These are phyloP conservation scores for Stentor coeruleus DNA, from an alignment of 73 alveolate species.

Conservation along the genomic window DNA sequence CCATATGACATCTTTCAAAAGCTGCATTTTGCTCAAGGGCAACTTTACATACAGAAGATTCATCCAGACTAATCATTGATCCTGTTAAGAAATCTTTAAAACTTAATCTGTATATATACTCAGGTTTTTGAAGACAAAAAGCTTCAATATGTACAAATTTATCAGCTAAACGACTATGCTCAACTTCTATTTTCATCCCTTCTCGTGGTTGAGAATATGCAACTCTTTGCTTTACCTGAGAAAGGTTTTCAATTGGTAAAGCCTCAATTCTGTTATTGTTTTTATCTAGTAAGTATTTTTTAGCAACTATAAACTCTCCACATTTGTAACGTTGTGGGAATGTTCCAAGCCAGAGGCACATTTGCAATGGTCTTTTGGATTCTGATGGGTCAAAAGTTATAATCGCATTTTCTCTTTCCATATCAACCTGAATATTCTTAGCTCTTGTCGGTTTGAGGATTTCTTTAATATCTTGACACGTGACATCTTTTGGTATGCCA, in stretches of 20 bases:
- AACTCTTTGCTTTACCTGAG: not conserved
- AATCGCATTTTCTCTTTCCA: not conserved
- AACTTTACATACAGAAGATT: constrained; percentile 6
- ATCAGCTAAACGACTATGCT: not conserved
- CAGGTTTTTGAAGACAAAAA: constrained; percentile 11
- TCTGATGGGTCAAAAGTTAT: not conserved
- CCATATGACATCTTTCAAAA: constrained; percentile 4
- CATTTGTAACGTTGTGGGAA: not conserved
- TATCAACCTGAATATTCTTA: not conserved
- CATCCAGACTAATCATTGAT: not conserved
- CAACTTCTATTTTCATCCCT: constrained; percentile 18
- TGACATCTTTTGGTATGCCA: not conserved
- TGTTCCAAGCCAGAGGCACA: constrained; percentile 25
- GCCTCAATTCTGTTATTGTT: not conserved
- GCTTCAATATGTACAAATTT: not conserved
- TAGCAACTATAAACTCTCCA: constrained; percentile 4
- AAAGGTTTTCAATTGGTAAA: not conserved
- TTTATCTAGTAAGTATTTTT: not conserved
- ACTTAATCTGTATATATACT: not conserved
- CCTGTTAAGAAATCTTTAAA: constrained; percentile 1
- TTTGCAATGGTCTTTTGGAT: constrained; percentile 3
- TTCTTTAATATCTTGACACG: not conserved
- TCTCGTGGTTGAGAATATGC: constrained; percentile 18
- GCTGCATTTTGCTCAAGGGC: not conserved
- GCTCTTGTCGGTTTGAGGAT: not conserved